phyloP scores from a whole-genome alignment of 169 alveolate species.

The Theileria parva region DNA sequence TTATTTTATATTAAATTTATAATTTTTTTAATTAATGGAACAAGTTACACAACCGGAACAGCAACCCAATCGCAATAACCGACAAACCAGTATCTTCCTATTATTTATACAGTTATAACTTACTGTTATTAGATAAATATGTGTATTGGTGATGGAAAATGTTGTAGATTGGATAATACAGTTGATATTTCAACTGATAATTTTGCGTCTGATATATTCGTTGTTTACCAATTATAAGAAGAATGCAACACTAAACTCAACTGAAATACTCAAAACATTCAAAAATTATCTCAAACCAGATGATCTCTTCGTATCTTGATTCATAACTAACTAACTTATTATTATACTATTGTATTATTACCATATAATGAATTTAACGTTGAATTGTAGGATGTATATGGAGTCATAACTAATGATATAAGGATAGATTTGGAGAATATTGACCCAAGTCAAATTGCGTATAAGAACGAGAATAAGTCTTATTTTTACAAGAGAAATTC shows the following conservation, averaged over 20 bases:
- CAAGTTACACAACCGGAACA: not conserved
- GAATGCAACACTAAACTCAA: constrained; percentile 13
- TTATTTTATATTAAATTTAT: not conserved
- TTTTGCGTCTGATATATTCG: constrained; percentile 27
- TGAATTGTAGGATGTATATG: constrained; percentile 44
- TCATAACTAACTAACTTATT: not conserved
- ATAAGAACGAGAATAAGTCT: constrained; percentile 35
- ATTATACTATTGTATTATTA: no score
- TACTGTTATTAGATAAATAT: not conserved
- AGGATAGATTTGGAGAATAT: constrained; percentile 26
- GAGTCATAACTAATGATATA: constrained; percentile 19
- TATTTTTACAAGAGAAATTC: constrained; percentile 49
- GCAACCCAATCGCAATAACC: not conserved
- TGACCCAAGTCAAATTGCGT: constrained; percentile 37
- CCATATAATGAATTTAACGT: no score
- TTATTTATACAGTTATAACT: no score
- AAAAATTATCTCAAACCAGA: constrained; percentile 15
- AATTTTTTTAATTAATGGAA: not conserved
- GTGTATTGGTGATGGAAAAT: not conserved
- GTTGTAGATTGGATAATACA: constrained; percentile 45
- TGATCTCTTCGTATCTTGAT: constrained; percentile 39
- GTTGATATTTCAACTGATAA: constrained; percentile 24
- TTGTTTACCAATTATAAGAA: constrained; percentile 13
- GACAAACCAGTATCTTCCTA: not conserved
- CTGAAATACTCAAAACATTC: constrained; percentile 6